phyloP scores from a whole-genome alignment of 176 grass and related monocot genomes.

The Themeda triandra region DNA sequence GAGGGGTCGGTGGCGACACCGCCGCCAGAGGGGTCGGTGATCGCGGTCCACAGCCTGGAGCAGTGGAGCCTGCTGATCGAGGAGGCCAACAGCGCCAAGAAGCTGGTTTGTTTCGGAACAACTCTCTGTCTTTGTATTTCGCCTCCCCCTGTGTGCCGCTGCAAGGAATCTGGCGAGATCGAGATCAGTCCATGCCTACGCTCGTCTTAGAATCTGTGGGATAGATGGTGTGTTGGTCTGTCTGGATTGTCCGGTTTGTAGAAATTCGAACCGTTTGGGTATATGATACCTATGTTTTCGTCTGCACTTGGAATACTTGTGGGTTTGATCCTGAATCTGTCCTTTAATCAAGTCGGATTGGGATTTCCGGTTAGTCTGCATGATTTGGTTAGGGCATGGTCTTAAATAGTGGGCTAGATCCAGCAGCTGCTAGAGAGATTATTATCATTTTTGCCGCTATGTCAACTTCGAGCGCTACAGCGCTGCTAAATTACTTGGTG shows the following conservation, averaged over 20 bases:
- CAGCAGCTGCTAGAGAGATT: too few relatives aligned
- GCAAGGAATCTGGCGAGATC: not conserved
- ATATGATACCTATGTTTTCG: not conserved
- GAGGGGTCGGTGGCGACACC: too few relatives aligned
- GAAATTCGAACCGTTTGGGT: not conserved
- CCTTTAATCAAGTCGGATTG: not conserved
- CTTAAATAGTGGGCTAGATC: too few relatives aligned
- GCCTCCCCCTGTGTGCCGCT: too few relatives aligned
- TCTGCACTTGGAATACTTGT: not conserved
- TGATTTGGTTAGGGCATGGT: not conserved
- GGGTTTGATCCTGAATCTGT: not conserved
- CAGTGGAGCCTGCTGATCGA: constrained; percentile 73
- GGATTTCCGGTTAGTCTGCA: not conserved
- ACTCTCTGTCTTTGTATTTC: too few relatives aligned
- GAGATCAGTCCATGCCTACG: not conserved
- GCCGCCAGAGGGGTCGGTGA: constrained; percentile 29
- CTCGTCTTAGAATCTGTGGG: not conserved
- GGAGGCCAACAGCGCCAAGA: constrained; percentile 64
- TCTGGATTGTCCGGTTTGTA: not conserved
- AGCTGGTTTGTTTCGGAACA: constrained; percentile 34
- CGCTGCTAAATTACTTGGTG: too few relatives aligned
- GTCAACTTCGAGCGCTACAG: too few relatives aligned
- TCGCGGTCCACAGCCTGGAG: constrained; percentile 63
- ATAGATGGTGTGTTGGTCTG: not conserved
- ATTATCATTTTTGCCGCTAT: too few relatives aligned